phyloP scores from a whole-genome alignment of 495 filamentous ascomycete species.

The Cetradonia linearis region DNA sequence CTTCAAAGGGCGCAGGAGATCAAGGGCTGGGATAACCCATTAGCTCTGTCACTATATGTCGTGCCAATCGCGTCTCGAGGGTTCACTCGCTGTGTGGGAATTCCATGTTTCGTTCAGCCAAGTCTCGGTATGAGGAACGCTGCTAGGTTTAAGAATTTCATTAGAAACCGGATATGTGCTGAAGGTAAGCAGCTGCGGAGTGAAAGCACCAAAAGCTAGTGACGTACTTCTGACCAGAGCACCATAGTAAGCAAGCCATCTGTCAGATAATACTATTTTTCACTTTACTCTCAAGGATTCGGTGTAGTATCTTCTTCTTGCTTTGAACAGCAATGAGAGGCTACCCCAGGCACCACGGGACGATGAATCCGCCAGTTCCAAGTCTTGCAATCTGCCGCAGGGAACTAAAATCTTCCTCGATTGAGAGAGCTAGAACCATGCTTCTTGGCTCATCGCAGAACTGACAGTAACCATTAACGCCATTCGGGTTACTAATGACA shows the following conservation, averaged over 20 bases:
- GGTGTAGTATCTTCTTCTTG: background rate
- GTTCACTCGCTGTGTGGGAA: background rate
- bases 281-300: background rate
- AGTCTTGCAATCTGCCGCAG: constrained; percentile 30
- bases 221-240: constrained; percentile 33
- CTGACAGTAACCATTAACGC: constrained; percentile 10
- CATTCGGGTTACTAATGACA: background rate
- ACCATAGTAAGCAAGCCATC: constrained; percentile 35
- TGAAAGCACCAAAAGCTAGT: constrained; percentile 36
- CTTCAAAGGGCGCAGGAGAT: constrained; percentile 29
- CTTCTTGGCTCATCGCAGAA: constrained; percentile 14
- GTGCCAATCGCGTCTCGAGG: no score
- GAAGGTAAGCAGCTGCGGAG: constrained; percentile 34
- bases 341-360: constrained; percentile 33
- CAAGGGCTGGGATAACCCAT: no score
- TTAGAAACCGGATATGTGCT: background rate
- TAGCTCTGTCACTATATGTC: no score
- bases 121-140: background rate
- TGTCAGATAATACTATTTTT: background rate
- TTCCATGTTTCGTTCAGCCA: background rate
- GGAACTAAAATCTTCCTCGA: background rate
- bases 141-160: background rate
- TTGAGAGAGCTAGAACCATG: constrained; percentile 9
- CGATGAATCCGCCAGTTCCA: constrained; percentile 36
- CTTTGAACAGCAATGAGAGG: constrained; percentile 27